Base-by-base conservation (phyloP, 192 early-diverging fungal genomes). In the Geranomyces variabilis region DNA sequence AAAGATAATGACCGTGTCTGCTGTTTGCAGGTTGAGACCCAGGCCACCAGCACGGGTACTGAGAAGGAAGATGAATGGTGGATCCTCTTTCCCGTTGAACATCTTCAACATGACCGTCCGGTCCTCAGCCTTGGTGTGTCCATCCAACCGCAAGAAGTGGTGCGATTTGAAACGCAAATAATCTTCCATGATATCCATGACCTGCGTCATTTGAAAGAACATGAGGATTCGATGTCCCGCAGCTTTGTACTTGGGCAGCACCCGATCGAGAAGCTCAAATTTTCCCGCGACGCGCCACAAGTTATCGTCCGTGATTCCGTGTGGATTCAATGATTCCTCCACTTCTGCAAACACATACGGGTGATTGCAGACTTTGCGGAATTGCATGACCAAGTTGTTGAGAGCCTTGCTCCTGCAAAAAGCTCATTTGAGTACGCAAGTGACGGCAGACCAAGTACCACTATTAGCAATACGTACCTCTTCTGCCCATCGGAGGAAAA, bases 151-250 rank as follows among this genome's bases (percentile, higher is more conserved):
- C 67, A 99, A 85, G 74, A 88, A 91, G 15, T 73, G 78, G 69
- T 85, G 90, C 15, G 88, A 85, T 56, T 90, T 86, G 69, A 79
- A 93, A 30, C 87, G 82, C 67, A 98, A 77, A 77, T 90, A 99
- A 79, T 99, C 97, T 70, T 95, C 94, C 90, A 96, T 94, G 56
- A 99, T 95, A 69, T 89, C 91, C 94, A 99, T 98, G 49, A 98
- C 91, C 78, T 91, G 83, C 13, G 86, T 88, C 87, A 89, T 89
- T 63, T 89, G 87, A 79, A 89, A 91, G 60, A 83, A 85, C 70
- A 81, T 87, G 62, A 88, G 72, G 65, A 93, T 87, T 58, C 92
- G 83, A 80, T 98, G 97, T 61, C 86, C 88, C 0, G 92, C 91
- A 14, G 68, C 77, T 67, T 89, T 84, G 70, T 94, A 81, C 75